A percentile compares a stretch with the other conserved stretches of the same genome.
Evolutionary conservation across 1,284 basidiomycete species (phyloP).

Genomic region (Dichomitus squalens): DNA sequence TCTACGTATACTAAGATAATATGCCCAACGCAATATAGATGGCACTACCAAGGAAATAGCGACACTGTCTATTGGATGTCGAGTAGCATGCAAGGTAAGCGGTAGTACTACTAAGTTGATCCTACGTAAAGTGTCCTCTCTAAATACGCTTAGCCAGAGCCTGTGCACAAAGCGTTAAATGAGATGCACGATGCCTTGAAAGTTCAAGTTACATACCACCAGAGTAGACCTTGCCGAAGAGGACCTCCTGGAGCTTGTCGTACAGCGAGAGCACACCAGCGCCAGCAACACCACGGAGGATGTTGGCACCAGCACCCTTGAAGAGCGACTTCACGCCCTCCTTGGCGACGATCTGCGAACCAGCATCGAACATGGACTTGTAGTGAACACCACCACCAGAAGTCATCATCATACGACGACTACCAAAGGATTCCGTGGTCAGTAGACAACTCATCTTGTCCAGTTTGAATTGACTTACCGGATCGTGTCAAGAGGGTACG

Average conservation of each 20-base stretch:
- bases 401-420: conserved; percentile 98
- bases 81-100: conserved; percentile 35
- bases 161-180: conserved; percentile 29
- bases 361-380: conserved; percentile 91
- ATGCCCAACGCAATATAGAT: conserved; percentile 22
- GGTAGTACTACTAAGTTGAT: conserved; percentile 36
- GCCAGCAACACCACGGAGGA: conserved; percentile 97
- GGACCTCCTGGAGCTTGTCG: conserved; percentile 88
- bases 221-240: conserved; percentile 97
- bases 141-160: conserved; percentile 47
- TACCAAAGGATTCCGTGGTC: conserved; percentile 28
- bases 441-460: not conserved
- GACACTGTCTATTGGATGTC: conserved; percentile 37
- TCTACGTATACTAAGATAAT: conserved; percentile 26
- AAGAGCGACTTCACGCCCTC: conserved; percentile 90
- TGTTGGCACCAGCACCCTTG: conserved; percentile 97
- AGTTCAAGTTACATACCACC: conserved; percentile 47
- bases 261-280: conserved; percentile 95
- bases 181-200: not conserved
- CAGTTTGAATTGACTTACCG: conserved; percentile 52
- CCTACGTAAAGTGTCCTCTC: conserved; percentile 31
- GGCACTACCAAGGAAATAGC: conserved; percentile 33
- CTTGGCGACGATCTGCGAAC: conserved; percentile 84
- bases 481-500: conserved; percentile 94
- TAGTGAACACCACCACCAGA: conserved; percentile 85